A percentile compares a stretch with the other conserved stretches of the same genome.
These are phyloP conservation scores for Amanita exitialis DNA, from an alignment of 768 basidiomycete genomes.

Conservation along the genomic window DNA sequence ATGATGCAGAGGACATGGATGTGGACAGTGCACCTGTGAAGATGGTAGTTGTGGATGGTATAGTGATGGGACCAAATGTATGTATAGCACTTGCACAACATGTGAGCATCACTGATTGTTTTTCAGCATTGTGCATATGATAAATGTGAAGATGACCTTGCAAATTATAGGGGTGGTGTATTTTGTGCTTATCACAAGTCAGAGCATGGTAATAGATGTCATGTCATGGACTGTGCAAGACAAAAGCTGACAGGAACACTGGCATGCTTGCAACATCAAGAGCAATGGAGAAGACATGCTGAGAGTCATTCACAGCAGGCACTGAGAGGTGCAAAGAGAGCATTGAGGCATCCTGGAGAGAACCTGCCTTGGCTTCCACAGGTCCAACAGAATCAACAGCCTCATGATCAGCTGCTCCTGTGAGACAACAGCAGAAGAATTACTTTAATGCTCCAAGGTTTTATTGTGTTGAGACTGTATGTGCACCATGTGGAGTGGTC, in stretches of 20 bases:
- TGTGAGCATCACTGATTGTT: too few species aligned
- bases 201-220: conserved; percentile 12
- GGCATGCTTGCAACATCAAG: conserved; percentile 15
- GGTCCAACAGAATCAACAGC: neutral
- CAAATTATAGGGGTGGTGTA: conserved; percentile 14
- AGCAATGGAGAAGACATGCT: conserved; percentile 10
- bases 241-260: conserved; percentile 10
- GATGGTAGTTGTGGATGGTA: too few species aligned
- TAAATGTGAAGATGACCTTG: conserved; percentile 11
- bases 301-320: neutral
- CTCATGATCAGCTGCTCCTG: conserved; percentile 7
- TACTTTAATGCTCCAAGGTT: conserved; percentile 7
- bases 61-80: too few species aligned
- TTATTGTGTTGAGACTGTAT: too few species aligned
- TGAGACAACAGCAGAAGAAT: neutral
- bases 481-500: too few species aligned
- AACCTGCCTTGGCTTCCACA: neutral
- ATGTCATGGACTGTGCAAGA: conserved; percentile 11
- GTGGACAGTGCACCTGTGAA: too few species aligned
- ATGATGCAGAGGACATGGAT: too few species aligned
- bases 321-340: neutral
- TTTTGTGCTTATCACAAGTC: conserved; percentile 15
- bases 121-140: too few species aligned
- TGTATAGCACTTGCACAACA: too few species aligned
- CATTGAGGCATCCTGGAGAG: neutral